A percentile compares a stretch with the other conserved stretches of the same genome.
phyloP scores from a whole-genome alignment of 2,329 filamentous ascomycete species.

The Rhynchosporium agropyri region DNA sequence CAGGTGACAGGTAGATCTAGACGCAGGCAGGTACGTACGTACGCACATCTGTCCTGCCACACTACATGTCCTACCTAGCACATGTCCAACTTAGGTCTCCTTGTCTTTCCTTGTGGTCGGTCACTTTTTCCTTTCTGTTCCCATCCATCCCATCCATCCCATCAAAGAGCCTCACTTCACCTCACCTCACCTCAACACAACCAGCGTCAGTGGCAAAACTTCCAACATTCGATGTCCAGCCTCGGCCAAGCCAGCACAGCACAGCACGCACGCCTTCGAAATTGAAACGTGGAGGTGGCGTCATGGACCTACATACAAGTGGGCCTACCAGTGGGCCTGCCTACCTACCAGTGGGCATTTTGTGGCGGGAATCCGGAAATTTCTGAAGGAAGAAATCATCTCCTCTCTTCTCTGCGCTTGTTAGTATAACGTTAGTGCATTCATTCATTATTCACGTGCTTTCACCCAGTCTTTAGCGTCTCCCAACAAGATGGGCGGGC shows the following conservation, averaged over 20 bases:
- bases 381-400: too few species aligned
- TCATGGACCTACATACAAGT: background rate
- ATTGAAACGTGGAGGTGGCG: constrained; percentile 4
- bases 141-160: background rate
- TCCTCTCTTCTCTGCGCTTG: too few species aligned
- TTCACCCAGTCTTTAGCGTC: background rate
- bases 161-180: background rate
- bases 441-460: too few species aligned
- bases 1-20: background rate
- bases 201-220: background rate
- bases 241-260: background rate
- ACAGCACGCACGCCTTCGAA: background rate
- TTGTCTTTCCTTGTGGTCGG: too few species aligned
- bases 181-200: background rate
- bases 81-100: too few species aligned
- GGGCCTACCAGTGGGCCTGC: too few species aligned
- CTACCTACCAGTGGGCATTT: too few species aligned
- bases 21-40: background rate
- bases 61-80: background rate
- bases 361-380: too few species aligned
- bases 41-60: background rate
- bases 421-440: too few species aligned
- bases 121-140: background rate
- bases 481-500: background rate
- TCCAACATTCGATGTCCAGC: background rate